Evolutionary conservation across 1,284 basidiomycete species (phyloP).

Genomic region (Quambalaria eucalypti): DNA sequence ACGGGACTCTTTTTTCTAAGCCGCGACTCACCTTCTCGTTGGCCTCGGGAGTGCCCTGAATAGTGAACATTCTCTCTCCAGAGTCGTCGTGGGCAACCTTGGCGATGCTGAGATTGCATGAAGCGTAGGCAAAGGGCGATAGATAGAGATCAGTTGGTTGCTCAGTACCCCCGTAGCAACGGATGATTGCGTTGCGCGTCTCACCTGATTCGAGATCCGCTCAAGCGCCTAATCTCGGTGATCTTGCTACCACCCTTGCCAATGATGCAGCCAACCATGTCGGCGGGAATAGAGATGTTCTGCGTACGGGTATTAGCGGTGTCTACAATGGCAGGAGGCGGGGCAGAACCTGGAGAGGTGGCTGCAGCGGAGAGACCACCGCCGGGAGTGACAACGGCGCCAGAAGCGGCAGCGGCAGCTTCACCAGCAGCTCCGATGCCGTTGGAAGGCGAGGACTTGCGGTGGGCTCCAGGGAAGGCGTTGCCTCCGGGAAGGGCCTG

Average conservation of each 20-base stretch:
- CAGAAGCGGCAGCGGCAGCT: slow-evolving; percentile 19
- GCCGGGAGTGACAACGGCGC: slow-evolving; percentile 36
- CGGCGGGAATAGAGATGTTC: slow-evolving; percentile 85
- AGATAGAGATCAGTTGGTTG: too few relatives aligned
- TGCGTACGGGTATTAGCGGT: slow-evolving; percentile 78
- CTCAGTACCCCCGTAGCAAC: too few relatives aligned
- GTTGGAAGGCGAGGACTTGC: not conserved
- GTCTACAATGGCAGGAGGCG: slow-evolving; percentile 1
- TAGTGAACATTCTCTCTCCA: slow-evolving; percentile 98
- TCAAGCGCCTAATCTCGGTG: slow-evolving; percentile 92
- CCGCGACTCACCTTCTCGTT: slow-evolving; percentile 22
- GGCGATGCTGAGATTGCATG: too few relatives aligned
- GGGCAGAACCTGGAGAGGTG: slow-evolving; percentile 11
- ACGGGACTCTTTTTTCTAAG: too few relatives aligned
- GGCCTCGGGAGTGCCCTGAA: slow-evolving; percentile 80
- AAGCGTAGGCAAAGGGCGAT: too few relatives aligned
- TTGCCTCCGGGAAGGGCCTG: not conserved
- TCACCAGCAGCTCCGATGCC: slow-evolving; percentile 2
- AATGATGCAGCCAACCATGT: slow-evolving; percentile 72
- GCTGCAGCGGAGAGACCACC: slow-evolving; percentile 20
- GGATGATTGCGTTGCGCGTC: too few relatives aligned
- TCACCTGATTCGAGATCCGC: slow-evolving; percentile 91
- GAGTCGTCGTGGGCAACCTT: slow-evolving; percentile 97
- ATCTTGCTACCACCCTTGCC: slow-evolving; percentile 96
- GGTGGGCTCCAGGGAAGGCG: not conserved